Evolutionary conservation across 345 rosid species (phyloP), one percentile per base, ranked within the genome.

Genomic region (Sonneratia alba): DNA sequence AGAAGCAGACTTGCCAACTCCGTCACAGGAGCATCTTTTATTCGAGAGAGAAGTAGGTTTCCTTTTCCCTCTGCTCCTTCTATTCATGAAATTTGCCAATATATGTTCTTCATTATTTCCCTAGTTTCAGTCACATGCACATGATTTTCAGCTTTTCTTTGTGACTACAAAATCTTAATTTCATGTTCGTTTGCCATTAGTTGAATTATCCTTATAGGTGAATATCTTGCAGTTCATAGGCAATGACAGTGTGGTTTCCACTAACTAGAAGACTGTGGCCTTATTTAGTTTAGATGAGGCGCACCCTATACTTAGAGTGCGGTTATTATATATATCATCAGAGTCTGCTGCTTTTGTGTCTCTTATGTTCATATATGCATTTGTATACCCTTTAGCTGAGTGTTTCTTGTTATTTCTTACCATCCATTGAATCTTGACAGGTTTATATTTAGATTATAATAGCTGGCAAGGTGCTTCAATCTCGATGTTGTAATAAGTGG

Each of bases 41-140:
- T 94, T 92, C 74, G 78, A 74, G 69, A 88, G 97, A 89, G 89
- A 83, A 84, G 99, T 95, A 21, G 40, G 77, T 73, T 43, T 63
- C 21, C 18, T 49, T 56, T 36, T 38, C 67, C 45, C 8, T 47
- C 2, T 34, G 4, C 3, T 36, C 7, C 40, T 62, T 27, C 22
- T 64, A 13, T 22, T 8, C 16, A 45, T 63, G 36, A 36, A 34
- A 9, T 70, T 22, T 2, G 56, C 27, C 16, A 55, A 55, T 32
- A 15, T 56, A 19, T 47, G n/a, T 49, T 15, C 1, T 18, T 27
- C 19, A 37, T 18, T 42, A 43, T 63, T 10, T 62, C 8, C 7
- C 27, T 47, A 34, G 21, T 62, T 27, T 64, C 22, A 27, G 6
- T 37, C 66, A 27, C 27, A 38, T 34, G 6, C 66, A 27, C 32